Percentiles rank a stretch among this genome's conserved stretches.
Conservation (phyloP, 2,329 filamentous ascomycete species). For the Eutypella sp. region DNA sequence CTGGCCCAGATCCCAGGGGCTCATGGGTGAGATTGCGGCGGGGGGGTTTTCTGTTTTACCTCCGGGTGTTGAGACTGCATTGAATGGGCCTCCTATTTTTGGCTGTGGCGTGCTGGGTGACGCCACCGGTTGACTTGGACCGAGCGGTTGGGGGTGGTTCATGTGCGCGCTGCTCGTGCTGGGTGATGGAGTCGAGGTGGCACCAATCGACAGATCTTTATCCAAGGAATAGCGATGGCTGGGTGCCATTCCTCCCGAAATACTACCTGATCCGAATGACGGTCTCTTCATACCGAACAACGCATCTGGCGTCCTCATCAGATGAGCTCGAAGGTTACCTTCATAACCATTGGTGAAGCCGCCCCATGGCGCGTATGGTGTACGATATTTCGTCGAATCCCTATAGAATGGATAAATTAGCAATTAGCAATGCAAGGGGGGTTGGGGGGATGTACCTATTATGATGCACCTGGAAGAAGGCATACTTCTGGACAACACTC, state of each 20-base stretch:
- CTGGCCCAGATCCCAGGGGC: slow-evolving; percentile 9
- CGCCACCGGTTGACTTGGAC: slow-evolving; percentile 1
- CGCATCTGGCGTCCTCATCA: slow-evolving; percentile 37
- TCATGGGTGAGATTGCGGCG: slow-evolving; percentile 1
- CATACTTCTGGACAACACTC: slow-evolving; percentile 48
- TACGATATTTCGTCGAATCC: slow-evolving; percentile 52
- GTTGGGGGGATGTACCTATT: slow-evolving; percentile 41
- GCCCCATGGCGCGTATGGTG: slow-evolving; percentile 52
- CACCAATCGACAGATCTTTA: slow-evolving; percentile 4
- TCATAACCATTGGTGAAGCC: slow-evolving; percentile 60
- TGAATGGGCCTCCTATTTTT: slow-evolving; percentile 1
- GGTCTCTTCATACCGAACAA: slow-evolving; percentile 26
- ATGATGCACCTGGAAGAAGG: slow-evolving; percentile 56
- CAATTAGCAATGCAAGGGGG: slow-evolving; percentile 11
- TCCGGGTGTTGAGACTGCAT: slow-evolving; percentile 1
- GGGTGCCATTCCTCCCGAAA: slow-evolving; percentile 7
- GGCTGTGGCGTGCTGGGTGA: slow-evolving; percentile 1
- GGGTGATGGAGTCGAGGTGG: slow-evolving; percentile 1
- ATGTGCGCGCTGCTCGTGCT: background rate
- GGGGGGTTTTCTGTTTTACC: slow-evolving; percentile 5
- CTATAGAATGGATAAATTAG: slow-evolving; percentile 24
- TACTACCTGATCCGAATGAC: slow-evolving; percentile 13
- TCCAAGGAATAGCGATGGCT: slow-evolving; percentile 10
- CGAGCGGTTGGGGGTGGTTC: background rate
- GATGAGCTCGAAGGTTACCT: slow-evolving; percentile 42